Percentiles rank a stretch among this genome's conserved stretches.
Evolutionary conservation across 768 basidiomycete species (phyloP).

Genomic region (Tulasnella sp.): DNA sequence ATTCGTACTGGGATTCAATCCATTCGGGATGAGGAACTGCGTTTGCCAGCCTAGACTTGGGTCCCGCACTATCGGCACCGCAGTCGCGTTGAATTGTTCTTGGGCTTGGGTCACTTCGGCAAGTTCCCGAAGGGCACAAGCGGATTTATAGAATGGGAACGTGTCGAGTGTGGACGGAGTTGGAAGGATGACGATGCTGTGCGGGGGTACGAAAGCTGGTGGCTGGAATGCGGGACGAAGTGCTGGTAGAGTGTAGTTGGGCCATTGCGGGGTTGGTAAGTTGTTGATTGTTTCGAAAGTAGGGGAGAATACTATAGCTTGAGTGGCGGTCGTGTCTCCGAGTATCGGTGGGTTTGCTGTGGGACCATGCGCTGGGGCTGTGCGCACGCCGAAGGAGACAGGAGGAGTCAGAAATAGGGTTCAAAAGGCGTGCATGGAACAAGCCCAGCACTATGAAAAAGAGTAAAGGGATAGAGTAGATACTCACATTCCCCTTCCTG

Average conservation of each 20-base stretch:
- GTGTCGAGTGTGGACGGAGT: constrained; percentile 46
- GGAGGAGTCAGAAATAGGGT: no score
- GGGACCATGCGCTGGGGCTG: constrained; percentile 56
- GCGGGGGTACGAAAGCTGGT: constrained; percentile 46
- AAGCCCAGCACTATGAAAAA: neutral
- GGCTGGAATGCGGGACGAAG: constrained; percentile 57
- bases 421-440: no score
- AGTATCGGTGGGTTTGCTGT: constrained; percentile 56
- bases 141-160: constrained; percentile 41
- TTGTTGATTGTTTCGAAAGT: constrained; percentile 48
- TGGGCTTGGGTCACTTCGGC: constrained; percentile 44
- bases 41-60: constrained; percentile 59
- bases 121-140: constrained; percentile 55
- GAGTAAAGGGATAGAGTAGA: constrained; percentile 28
- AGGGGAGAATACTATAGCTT: constrained; percentile 73
- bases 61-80: constrained; percentile 58
- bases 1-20: constrained; percentile 66
- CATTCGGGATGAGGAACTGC: constrained; percentile 64
- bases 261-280: constrained; percentile 54
- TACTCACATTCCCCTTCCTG: constrained; percentile 50
- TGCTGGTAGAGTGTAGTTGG: constrained; percentile 73
- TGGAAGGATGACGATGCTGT: constrained; percentile 60
- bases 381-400: neutral
- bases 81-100: constrained; percentile 48
- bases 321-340: constrained; percentile 74